Conservation (phyloP, 768 basidiomycete genomes). For the Cystobasidiopsis lactophilus region DNA sequence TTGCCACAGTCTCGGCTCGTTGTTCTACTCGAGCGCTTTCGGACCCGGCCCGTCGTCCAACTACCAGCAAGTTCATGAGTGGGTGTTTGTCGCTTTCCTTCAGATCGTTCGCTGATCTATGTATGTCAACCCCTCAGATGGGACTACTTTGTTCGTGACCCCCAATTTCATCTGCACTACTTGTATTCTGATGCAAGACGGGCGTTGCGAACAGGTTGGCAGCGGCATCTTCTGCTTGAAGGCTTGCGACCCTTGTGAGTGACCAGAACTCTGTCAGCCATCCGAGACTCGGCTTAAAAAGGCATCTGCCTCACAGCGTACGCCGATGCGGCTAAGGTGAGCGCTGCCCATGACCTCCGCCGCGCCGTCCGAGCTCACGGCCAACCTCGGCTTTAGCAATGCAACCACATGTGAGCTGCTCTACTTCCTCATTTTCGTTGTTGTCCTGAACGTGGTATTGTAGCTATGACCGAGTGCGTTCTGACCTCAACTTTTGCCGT, state of each 20-base stretch:
- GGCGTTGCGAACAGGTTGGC: neutral
- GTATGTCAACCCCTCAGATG: conserved; percentile 47
- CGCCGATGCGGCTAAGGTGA: no score
- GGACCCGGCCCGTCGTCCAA: conserved; percentile 17
- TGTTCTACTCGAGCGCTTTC: neutral
- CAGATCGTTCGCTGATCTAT: no score
- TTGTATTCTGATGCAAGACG: no score
- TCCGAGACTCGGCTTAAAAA: no score
- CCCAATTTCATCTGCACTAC: neutral
- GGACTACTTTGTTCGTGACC: conserved; percentile 40
- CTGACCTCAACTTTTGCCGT: no score
- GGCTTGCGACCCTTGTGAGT: conserved; percentile 40
- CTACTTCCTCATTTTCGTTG: neutral
- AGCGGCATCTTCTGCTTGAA: conserved; percentile 42
- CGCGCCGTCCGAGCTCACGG: no score
- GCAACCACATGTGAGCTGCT: conserved; percentile 39
- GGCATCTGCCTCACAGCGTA: no score
- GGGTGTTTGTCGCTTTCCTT: no score
- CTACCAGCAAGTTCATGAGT: conserved; percentile 27
- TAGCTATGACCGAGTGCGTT: no score
- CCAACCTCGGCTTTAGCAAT: conserved; percentile 29
- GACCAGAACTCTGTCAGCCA: no score
- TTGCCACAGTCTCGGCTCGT: conserved; percentile 13
- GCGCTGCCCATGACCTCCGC: no score
- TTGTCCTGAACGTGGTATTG: neutral